Evolutionary conservation across 1,284 basidiomycete species (phyloP).

Genomic region (Rhodotorula sp.): DNA sequence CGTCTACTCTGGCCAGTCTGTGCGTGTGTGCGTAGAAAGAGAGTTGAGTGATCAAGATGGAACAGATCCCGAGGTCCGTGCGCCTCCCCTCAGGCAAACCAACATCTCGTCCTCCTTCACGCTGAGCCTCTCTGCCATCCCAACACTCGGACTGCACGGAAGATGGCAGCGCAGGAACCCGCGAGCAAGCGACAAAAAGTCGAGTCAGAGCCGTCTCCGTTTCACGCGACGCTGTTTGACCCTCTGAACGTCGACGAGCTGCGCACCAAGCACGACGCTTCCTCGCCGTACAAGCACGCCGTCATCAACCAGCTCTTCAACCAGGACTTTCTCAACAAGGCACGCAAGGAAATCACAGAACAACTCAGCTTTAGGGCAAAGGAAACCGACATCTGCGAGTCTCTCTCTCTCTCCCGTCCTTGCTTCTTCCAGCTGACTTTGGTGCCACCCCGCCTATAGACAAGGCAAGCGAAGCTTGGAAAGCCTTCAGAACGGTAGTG

Average conservation of each 20-base stretch:
- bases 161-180: slow-evolving; percentile 9
- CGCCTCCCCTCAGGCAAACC: background rate
- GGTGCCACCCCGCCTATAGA: slow-evolving; percentile 7
- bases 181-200: slow-evolving; percentile 29
- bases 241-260: slow-evolving; percentile 59
- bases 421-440: background rate
- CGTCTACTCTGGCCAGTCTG: background rate
- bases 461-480: slow-evolving; percentile 8
- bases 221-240: slow-evolving; percentile 61
- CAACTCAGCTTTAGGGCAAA: slow-evolving; percentile 92
- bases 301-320: slow-evolving; percentile 74
- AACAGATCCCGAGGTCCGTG: background rate
- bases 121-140: background rate
- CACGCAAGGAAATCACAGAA: slow-evolving; percentile 57
- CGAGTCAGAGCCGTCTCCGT: slow-evolving; percentile 8
- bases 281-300: slow-evolving; percentile 64
- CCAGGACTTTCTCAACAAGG: slow-evolving; percentile 36
- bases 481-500: too few relatives aligned
- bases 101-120: background rate
- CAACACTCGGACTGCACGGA: background rate
- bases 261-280: slow-evolving; percentile 59
- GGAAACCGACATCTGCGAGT: slow-evolving; percentile 99
- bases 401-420: too few relatives aligned
- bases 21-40: background rate
- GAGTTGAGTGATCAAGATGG: background rate